Percentiles rank a stretch among this genome's conserved stretches.
Conservation (phyloP, 2,329 filamentous ascomycete species). For the Monilinia aucupariae region DNA sequence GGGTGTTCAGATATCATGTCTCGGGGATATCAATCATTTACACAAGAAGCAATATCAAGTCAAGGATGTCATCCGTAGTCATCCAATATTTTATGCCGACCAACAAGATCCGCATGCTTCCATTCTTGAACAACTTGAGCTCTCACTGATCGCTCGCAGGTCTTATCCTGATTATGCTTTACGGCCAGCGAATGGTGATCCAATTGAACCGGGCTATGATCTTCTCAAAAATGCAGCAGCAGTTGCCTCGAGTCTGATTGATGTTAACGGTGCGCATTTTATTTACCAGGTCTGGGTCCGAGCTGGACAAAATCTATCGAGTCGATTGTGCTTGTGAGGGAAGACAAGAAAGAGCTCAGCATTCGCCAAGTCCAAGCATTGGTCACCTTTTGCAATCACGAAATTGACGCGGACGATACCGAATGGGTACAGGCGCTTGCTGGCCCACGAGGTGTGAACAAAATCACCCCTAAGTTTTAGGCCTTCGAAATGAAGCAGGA, state of each 20-base stretch:
- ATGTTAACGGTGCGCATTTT: background rate
- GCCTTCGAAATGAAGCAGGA: background rate
- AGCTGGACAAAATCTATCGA: background rate
- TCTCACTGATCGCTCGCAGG: background rate
- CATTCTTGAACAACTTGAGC: background rate
- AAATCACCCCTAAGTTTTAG: background rate
- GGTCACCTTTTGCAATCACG: background rate
- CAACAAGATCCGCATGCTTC: background rate
- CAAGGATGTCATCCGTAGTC: background rate
- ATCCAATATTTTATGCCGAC: background rate
- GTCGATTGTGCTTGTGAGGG: background rate
- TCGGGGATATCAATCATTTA: background rate
- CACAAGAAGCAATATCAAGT: background rate
- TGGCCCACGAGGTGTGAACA: background rate
- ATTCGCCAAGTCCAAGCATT: background rate
- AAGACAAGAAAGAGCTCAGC: background rate
- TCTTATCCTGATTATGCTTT: background rate
- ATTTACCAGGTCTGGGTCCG: background rate
- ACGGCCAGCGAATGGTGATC: too few relatives aligned
- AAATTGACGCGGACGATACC: background rate
- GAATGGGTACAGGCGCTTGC: background rate
- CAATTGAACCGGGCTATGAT: background rate
- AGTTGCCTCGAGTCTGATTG: background rate
- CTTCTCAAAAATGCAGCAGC: background rate
- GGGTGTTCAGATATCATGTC: background rate